A percentile compares a stretch with the other conserved stretches of the same genome.
Conservation (phyloP, 106 monocot genomes). For the Triglochin maritima region DNA sequence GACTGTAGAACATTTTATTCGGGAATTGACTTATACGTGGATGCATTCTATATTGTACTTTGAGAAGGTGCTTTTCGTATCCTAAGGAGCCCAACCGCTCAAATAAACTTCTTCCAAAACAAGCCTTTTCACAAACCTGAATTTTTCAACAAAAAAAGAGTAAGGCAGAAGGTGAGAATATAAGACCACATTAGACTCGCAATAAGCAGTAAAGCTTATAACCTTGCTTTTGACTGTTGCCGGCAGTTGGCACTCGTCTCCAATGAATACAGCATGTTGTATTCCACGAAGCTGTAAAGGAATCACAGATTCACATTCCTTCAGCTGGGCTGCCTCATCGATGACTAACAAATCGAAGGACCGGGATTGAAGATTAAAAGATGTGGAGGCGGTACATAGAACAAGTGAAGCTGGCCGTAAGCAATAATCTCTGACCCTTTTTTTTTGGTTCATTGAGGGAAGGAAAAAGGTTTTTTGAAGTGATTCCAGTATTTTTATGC, state of each 20-base stretch:
- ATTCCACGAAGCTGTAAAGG: conserved; percentile 32
- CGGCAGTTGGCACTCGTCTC: conserved; percentile 59
- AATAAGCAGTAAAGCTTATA: not conserved
- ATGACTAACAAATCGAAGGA: conserved; percentile 39
- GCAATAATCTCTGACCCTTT: conserved; percentile 22
- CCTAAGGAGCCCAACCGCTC: conserved; percentile 44
- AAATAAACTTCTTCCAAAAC: conserved; percentile 57
- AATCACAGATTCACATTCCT: conserved; percentile 63
- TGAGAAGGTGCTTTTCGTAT: no score
- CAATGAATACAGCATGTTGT: conserved; percentile 45
- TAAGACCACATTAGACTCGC: not conserved
- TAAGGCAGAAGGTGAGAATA: not conserved
- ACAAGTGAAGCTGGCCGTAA: conserved; percentile 14
- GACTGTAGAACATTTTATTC: no score
- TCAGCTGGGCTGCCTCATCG: conserved; percentile 67
- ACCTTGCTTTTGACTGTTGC: conserved; percentile 71
- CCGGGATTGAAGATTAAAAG: conserved; percentile 22
- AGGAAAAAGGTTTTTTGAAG: conserved; percentile 16
- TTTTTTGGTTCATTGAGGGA: conserved; percentile 11
- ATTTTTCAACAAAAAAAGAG: no score
- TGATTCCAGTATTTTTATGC: conserved; percentile 7
- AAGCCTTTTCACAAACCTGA: conserved; percentile 32
- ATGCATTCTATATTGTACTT: no score
- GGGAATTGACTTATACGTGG: no score
- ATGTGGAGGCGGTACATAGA: no score